These are phyloP conservation scores for Acer campestre DNA, from an alignment of 345 rosid species.

Conservation along the genomic window DNA sequence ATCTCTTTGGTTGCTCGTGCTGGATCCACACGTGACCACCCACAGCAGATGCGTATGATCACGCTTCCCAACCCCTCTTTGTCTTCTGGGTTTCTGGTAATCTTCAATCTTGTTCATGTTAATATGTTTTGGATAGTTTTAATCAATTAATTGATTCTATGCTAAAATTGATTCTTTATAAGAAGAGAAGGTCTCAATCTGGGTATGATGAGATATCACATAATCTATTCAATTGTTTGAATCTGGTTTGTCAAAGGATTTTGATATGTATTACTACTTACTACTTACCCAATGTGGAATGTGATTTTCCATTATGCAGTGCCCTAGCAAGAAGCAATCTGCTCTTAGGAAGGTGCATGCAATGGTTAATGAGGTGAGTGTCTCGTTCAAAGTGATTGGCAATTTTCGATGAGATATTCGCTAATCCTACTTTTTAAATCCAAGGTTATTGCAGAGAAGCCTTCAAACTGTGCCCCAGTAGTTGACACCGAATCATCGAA, in stretches of 20 bases:
- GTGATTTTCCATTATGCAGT: constrained; percentile 36
- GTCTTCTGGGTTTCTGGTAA: constrained; percentile 53
- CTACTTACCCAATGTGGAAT: neutral
- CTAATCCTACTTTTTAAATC: constrained; percentile 15
- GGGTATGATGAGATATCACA: neutral
- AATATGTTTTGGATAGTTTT: neutral
- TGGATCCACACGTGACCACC: constrained; percentile 33
- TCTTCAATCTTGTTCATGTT: neutral
- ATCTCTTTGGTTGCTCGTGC: constrained; percentile 42
- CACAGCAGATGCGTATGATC: constrained; percentile 28
- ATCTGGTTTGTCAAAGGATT: neutral
- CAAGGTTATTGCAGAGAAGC: constrained; percentile 52
- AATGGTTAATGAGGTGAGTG: constrained; percentile 61
- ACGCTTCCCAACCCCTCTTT: constrained; percentile 29
- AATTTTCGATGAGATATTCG: neutral
- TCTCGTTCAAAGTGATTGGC: neutral
- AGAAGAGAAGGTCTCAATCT: neutral
- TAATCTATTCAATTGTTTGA: neutral
- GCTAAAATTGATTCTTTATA: neutral
- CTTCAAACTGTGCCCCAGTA: constrained; percentile 51
- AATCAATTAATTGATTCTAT: neutral
- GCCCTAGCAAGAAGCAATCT: constrained; percentile 44
- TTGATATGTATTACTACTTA: neutral
- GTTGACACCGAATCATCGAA: constrained; percentile 32
- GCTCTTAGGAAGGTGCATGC: constrained; percentile 45